Evolutionary conservation across 2,329 filamentous ascomycete genomes (phyloP).

Genomic region (Sarocladium kiliense): DNA sequence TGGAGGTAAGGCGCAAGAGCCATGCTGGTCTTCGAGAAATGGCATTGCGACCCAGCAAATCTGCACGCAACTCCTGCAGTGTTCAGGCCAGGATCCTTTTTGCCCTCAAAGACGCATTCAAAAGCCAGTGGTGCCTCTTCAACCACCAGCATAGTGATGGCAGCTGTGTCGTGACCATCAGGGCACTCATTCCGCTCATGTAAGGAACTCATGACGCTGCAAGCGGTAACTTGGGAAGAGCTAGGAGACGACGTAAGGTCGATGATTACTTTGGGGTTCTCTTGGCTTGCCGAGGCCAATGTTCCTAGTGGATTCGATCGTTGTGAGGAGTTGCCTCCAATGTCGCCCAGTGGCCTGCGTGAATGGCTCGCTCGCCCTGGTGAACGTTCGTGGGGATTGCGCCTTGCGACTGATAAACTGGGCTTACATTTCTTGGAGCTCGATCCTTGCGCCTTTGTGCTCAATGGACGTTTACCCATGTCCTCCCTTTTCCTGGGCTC

Average conservation of each 20-base stretch:
- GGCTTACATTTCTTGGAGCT: neutral
- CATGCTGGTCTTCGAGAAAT: conserved; percentile 29
- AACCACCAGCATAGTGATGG: conserved; percentile 6
- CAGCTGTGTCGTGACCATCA: neutral
- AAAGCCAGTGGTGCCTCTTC: neutral
- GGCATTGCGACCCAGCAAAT: conserved; percentile 29
- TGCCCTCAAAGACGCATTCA: neutral
- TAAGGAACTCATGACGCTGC: neutral
- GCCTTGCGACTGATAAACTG: neutral
- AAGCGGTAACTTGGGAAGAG: neutral
- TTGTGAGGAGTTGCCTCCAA: conserved; percentile 18
- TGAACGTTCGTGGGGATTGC: neutral
- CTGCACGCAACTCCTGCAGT: conserved; percentile 20
- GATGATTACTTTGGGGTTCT: conserved; percentile 8
- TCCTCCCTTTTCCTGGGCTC: neutral
- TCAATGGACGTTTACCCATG: neutral
- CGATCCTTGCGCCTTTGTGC: neutral
- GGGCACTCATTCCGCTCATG: neutral
- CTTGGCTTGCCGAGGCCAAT: neutral
- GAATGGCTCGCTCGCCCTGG: neutral
- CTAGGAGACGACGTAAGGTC: conserved; percentile 14
- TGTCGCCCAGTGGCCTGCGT: conserved; percentile 18
- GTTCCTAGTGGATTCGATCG: neutral
- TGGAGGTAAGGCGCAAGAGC: conserved; percentile 37
- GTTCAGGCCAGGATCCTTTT: neutral